Evolutionary conservation across 805 yeast species (phyloP).

Genomic region (Metschnikowia bowlesiae): DNA sequence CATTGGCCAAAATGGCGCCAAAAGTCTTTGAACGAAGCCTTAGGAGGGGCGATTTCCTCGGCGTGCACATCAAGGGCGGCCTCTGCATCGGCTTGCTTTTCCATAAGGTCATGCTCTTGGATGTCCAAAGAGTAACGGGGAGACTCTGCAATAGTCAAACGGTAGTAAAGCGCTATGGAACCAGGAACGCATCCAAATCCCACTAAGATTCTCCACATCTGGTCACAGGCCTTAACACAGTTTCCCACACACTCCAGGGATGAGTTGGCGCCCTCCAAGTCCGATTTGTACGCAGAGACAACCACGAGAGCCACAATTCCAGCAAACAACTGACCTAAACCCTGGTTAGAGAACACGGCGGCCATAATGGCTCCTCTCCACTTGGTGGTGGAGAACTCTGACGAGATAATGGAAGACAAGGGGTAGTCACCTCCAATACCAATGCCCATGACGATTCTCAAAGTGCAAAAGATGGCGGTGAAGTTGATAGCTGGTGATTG

Average conservation of each 20-base stretch:
- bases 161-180: slow-evolving; percentile 74
- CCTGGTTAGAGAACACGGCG: slow-evolving; percentile 95
- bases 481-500: slow-evolving; percentile 66
- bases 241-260: slow-evolving; percentile 57
- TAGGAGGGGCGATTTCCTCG: slow-evolving; percentile 54
- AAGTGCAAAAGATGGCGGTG: slow-evolving; percentile 67
- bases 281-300: slow-evolving; percentile 71
- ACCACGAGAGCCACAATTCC: slow-evolving; percentile 77
- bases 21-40: slow-evolving; percentile 78
- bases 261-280: slow-evolving; percentile 48
- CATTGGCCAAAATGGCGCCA: slow-evolving; percentile 71
- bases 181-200: slow-evolving; percentile 94
- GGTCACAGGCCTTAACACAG: slow-evolving; percentile 79
- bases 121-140: slow-evolving; percentile 88
- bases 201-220: slow-evolving; percentile 89
- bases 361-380: slow-evolving; percentile 99
- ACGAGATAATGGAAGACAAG: slow-evolving; percentile 84
- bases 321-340: slow-evolving; percentile 89
- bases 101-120: slow-evolving; percentile 50
- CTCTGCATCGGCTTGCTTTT: slow-evolving; percentile 50
- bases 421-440: slow-evolving; percentile 99
- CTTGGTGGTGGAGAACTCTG: slow-evolving; percentile 89
- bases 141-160: slow-evolving; percentile 92
- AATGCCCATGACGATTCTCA: slow-evolving; percentile 87
- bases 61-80: slow-evolving; percentile 37